A percentile compares a stretch with the other conserved stretches of the same genome.
Conservation (phyloP, 2,329 filamentous ascomycete species). For the Fusarium keratoplasticum region DNA sequence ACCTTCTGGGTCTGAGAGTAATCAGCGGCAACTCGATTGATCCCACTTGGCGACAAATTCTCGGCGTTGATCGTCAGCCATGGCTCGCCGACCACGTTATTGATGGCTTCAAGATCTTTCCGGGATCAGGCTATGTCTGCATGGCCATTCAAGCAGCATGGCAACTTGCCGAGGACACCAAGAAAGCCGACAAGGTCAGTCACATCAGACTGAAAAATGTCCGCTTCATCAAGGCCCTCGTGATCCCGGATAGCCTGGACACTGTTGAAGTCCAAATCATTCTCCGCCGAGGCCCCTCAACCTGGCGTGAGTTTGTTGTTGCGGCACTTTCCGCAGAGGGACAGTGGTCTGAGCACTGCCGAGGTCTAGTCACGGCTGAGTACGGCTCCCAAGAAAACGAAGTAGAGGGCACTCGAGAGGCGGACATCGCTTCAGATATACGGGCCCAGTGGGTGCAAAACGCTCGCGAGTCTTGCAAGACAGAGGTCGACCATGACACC, state of each 20-base stretch:
- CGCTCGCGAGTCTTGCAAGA: neutral
- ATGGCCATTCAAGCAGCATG: neutral
- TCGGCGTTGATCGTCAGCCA: neutral
- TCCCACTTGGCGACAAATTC: neutral
- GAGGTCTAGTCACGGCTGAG: neutral
- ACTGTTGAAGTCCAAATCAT: neutral
- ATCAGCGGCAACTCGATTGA: neutral
- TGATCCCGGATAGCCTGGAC: neutral
- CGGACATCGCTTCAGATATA: neutral
- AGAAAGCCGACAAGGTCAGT: neutral
- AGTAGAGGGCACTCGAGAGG: neutral
- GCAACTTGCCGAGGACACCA: neutral
- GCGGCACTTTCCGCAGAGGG: neutral
- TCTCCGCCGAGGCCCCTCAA: neutral
- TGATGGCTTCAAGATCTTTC: neutral
- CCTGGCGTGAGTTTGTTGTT: neutral
- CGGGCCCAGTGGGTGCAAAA: neutral
- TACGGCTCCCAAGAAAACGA: neutral
- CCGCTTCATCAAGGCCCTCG: neutral
- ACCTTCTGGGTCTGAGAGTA: neutral
- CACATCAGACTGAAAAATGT: neutral
- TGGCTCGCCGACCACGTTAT: neutral
- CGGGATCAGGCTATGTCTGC: neutral
- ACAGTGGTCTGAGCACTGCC: constrained; percentile 3
- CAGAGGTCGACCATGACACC: neutral